Evolutionary conservation across 2,329 filamentous ascomycete genomes (phyloP).

Genomic region (Metarhizium humberi): DNA sequence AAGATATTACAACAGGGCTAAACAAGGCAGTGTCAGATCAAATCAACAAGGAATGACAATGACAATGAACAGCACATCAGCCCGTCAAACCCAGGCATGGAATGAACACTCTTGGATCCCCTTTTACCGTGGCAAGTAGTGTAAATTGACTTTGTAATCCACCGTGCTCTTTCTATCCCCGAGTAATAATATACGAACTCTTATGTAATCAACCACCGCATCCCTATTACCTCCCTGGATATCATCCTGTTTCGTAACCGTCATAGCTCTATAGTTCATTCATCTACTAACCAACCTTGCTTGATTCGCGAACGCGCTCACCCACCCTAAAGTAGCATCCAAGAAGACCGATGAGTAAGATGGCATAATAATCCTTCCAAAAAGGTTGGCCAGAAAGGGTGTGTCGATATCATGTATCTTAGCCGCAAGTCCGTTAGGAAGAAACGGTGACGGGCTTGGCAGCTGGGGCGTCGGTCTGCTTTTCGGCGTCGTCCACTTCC

Average conservation of each 20-base stretch:
- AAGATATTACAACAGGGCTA: too few species aligned
- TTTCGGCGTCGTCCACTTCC: constrained; percentile 37
- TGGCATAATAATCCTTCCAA: background rate
- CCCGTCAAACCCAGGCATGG: too few species aligned
- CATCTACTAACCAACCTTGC: background rate
- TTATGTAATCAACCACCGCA: background rate
- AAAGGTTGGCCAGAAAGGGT: background rate
- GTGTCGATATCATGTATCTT: background rate
- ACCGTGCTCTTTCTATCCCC: background rate
- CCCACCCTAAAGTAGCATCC: background rate
- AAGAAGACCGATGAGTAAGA: background rate
- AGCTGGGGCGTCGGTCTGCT: constrained; percentile 19
- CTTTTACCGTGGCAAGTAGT: background rate
- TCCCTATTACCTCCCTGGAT: background rate
- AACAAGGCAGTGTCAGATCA: too few species aligned
- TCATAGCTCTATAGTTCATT: background rate
- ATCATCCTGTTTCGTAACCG: background rate
- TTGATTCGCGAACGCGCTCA: background rate
- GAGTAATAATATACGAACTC: background rate
- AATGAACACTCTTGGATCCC: too few species aligned
- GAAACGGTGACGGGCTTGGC: constrained; percentile 26
- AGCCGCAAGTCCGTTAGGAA: constrained; percentile 15
- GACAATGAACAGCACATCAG: too few species aligned
- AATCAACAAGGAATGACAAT: too few species aligned
- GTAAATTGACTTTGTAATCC: background rate